Percentiles rank a stretch among this genome's conserved stretches.
Conservation (phyloP, 768 basidiomycete species). For the Gyrodon lividus region DNA sequence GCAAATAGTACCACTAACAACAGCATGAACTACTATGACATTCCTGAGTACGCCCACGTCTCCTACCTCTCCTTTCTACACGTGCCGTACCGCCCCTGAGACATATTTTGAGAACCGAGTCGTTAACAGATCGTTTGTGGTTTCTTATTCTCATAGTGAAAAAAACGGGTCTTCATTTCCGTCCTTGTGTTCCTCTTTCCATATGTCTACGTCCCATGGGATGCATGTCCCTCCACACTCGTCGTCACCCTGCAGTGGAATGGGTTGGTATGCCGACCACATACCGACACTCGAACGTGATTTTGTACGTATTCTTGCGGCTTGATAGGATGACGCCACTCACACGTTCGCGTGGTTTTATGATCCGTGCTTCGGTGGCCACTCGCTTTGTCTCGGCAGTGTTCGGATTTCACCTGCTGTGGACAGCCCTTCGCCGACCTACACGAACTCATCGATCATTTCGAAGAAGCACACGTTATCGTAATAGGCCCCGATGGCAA, state of each 20-base stretch:
- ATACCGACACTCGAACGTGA: conserved; percentile 19
- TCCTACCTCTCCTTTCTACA: background rate
- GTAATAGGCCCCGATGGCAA: conserved; percentile 31
- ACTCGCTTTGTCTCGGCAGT: conserved; percentile 22
- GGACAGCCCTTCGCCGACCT: conserved; percentile 44
- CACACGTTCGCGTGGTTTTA: too few species aligned
- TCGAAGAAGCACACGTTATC: conserved; percentile 43
- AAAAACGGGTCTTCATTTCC: background rate
- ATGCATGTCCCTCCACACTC: background rate
- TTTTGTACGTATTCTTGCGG: conserved; percentile 18
- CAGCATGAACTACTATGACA: background rate
- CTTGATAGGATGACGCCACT: background rate
- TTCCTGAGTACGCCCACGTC: background rate
- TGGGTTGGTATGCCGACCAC: conserved; percentile 7
- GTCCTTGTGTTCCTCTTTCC: background rate
- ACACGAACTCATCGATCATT: conserved; percentile 52
- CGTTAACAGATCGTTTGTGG: background rate
- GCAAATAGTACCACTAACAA: background rate
- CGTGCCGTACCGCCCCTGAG: background rate
- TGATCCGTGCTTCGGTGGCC: background rate
- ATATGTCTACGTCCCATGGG: background rate
- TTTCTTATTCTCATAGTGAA: background rate
- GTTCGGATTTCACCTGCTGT: conserved; percentile 49
- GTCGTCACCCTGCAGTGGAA: conserved; percentile 11
- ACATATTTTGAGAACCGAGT: background rate